phyloP scores from a whole-genome alignment of 129 eudicot species.

The Flaveria robusta region DNA sequence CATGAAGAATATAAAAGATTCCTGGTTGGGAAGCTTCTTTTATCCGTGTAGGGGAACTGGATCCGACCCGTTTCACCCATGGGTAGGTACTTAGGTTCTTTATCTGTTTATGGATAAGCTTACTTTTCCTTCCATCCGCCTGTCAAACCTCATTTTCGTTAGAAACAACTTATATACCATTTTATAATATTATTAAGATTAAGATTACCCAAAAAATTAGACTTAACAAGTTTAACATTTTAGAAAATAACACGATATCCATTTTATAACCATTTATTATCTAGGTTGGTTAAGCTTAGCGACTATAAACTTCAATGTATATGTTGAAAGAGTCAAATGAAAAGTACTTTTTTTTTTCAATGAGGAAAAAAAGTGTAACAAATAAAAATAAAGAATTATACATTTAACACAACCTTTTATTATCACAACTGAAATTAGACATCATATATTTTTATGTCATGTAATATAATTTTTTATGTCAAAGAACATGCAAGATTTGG shows the following conservation, averaged over 20 bases:
- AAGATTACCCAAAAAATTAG: background rate
- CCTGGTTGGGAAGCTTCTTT: conserved; percentile 21
- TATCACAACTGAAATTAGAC: too few relatives aligned
- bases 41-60: conserved; percentile 12
- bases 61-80: conserved; percentile 33
- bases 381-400: too few relatives aligned
- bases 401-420: too few relatives aligned
- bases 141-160: conserved; percentile 10
- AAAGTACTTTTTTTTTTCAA: too few relatives aligned
- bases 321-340: too few relatives aligned
- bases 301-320: too few relatives aligned
- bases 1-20: conserved; percentile 27
- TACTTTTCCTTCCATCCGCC: conserved; percentile 20
- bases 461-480: too few relatives aligned
- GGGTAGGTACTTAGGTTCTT: conserved; percentile 39
- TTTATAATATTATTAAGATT: background rate
- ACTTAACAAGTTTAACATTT: background rate
- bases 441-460: too few relatives aligned
- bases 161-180: background rate
- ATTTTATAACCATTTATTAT: background rate
- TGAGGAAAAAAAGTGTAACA: too few relatives aligned
- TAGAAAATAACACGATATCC: background rate
- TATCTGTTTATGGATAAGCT: conserved; percentile 65
- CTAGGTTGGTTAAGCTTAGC: too few relatives aligned
- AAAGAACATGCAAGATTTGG: too few relatives aligned